phyloP scores from a whole-genome alignment of 2,329 filamentous ascomycete species.

The Sclerotinia trifoliorum region DNA sequence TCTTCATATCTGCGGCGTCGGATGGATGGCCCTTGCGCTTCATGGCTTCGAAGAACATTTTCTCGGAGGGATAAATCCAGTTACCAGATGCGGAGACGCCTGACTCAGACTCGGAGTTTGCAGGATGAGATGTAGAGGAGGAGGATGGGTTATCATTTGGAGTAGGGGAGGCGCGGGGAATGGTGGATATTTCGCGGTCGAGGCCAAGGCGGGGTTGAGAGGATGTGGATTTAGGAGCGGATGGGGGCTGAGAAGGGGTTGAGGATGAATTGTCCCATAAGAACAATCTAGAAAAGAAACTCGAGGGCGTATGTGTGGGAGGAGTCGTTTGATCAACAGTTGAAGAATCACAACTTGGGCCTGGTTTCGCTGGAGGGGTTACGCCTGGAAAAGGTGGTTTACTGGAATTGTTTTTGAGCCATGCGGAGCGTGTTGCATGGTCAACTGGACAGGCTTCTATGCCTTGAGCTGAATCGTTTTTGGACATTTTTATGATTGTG shows the following conservation, averaged over 20 bases:
- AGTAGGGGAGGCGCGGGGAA: slow-evolving; percentile 60
- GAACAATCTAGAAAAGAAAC: slow-evolving; percentile 30
- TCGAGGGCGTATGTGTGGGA: slow-evolving; percentile 33
- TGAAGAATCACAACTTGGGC: slow-evolving; percentile 40
- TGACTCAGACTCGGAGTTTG: slow-evolving; percentile 78
- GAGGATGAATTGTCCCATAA: slow-evolving; percentile 21
- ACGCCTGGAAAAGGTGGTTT: slow-evolving; percentile 34
- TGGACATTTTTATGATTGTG: slow-evolving; percentile 32
- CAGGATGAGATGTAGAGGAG: slow-evolving; percentile 45
- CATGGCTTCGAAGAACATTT: slow-evolving; percentile 98
- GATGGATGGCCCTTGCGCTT: slow-evolving; percentile 80
- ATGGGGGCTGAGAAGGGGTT: slow-evolving; percentile 48
- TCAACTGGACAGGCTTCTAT: slow-evolving; percentile 76
- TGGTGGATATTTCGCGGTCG: slow-evolving; percentile 74
- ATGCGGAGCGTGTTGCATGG: slow-evolving; percentile 81
- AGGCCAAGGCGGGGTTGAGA: slow-evolving; percentile 60
- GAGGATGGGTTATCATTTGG: slow-evolving; percentile 40
- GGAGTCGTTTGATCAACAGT: slow-evolving; percentile 42
- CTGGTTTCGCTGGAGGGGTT: slow-evolving; percentile 37
- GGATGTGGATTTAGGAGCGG: slow-evolving; percentile 70
- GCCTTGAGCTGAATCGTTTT: slow-evolving; percentile 36
- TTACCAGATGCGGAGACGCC: slow-evolving; percentile 70
- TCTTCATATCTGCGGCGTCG: slow-evolving; percentile 73
- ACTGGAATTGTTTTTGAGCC: slow-evolving; percentile 56
- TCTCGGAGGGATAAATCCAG: slow-evolving; percentile 96